Evolutionary conservation across 2,329 filamentous ascomycete species (phyloP), one percentile per base, ranked within the genome.

Genomic region (Talaromyces sp.): DNA sequence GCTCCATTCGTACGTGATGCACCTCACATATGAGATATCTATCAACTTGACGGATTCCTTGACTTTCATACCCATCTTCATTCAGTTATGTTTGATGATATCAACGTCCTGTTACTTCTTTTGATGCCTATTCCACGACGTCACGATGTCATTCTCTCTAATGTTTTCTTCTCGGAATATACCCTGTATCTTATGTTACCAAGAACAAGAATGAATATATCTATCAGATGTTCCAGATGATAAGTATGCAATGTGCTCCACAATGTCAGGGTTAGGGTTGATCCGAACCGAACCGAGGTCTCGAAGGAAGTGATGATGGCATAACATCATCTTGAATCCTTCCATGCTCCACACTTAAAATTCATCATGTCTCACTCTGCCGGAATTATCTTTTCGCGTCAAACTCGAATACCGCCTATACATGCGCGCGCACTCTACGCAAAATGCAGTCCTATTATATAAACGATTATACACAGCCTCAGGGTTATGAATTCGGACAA

Each of bases 381-480:
- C n/a, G n/a, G n/a, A 45, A 25, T 15, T 43, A 13, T 43, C 13
- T 28, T n/a, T 28, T 9, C 22, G 21, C 22, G 10, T 2, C 43
- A 33, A 13, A 11, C 19, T 2, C n/a, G 17, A 25, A 46, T n/a
- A 46, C 2, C 17, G 3, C n/a, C 1, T 33, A 46, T 19, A 31
- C 21, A 25, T n/a, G 25, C n/a, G 6, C 8, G 28, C 7, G 21
- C 11, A 7, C 9, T 25, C 19, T 19, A 37, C 9, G 17, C 48
- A 56, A 37, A 21, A 67, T 66, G 65, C 62, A 62, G 10, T 67
- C 62, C 15, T 59, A 64, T 41, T 57, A 58, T 19, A 59, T 63
- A 17, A 54, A 58, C 4, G 56, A 56, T 13, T 60, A 65, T 35
- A 53, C 63, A 6, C 59, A 51, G 9, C 65, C 65, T n/a, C 58